Percentiles rank a stretch among this genome's conserved stretches.
These are phyloP conservation scores for Musa schizocarpa DNA, from an alignment of 176 grass and related monocot genomes.

Conservation along the genomic window DNA sequence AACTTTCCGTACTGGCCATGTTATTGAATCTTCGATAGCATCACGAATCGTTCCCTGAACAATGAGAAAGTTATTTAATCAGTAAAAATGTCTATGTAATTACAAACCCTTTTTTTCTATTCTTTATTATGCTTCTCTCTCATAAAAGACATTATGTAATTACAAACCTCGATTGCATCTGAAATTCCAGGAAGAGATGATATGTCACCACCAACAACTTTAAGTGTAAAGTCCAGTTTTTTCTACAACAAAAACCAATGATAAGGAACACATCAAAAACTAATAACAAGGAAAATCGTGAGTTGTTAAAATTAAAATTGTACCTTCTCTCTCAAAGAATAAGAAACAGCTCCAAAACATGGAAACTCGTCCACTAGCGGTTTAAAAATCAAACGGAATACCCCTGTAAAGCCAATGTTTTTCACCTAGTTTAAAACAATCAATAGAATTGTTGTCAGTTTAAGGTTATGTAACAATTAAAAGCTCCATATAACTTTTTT, in stretches of 20 bases:
- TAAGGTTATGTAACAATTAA: background rate
- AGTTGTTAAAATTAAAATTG: constrained; percentile 4
- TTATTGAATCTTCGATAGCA: constrained; percentile 84
- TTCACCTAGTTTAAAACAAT: constrained; percentile 56
- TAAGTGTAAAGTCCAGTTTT: constrained; percentile 92
- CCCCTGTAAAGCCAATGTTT: constrained; percentile 86
- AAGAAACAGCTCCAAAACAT: constrained; percentile 84
- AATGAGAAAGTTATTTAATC: constrained; percentile 17
- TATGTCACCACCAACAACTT: constrained; percentile 87
- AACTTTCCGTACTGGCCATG: constrained; percentile 89
- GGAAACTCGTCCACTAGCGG: constrained; percentile 66
- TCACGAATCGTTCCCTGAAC: constrained; percentile 76
- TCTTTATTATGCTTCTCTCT: background rate
- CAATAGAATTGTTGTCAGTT: background rate
- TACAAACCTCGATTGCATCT: constrained; percentile 86
- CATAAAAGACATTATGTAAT: background rate
- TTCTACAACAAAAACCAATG: constrained; percentile 54
- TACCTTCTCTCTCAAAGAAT: constrained; percentile 96
- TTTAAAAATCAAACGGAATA: constrained; percentile 75
- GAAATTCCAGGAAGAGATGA: constrained; percentile 98
- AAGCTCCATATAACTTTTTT: background rate
- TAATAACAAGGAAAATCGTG: constrained; percentile 16
- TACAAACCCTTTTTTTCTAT: background rate
- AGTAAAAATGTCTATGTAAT: constrained; percentile 2
- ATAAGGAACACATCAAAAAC: constrained; percentile 2